Evolutionary conservation across 2,329 filamentous ascomycete species (phyloP).

Genomic region (Penicillium polonicum): DNA sequence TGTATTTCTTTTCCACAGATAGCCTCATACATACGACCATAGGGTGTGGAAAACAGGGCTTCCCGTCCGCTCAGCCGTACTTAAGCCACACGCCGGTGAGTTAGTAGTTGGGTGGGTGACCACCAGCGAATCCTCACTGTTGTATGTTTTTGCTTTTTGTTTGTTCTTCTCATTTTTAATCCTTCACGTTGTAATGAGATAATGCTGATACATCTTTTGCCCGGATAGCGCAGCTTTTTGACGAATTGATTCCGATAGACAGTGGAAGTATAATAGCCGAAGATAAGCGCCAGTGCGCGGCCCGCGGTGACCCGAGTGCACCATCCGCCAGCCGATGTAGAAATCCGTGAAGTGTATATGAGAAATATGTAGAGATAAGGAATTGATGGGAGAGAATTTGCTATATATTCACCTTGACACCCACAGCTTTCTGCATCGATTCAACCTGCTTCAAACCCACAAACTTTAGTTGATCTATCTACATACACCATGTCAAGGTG

Average conservation of each 20-base stretch:
- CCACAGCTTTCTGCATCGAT: background rate
- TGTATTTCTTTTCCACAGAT: background rate
- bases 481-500: conserved; percentile 34
- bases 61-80: background rate
- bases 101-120: too few species aligned
- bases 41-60: background rate
- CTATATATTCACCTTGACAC: background rate
- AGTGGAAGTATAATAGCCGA: background rate
- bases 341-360: background rate
- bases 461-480: background rate
- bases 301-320: conserved; percentile 16
- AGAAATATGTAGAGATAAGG: background rate
- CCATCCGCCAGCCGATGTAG: conserved; percentile 14
- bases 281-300: conserved; percentile 16
- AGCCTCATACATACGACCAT: background rate
- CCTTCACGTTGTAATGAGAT: too few species aligned
- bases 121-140: too few species aligned
- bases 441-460: background rate
- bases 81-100: too few species aligned
- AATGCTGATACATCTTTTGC: too few species aligned
- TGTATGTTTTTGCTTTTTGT: too few species aligned
- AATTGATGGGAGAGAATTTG: background rate
- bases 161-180: too few species aligned
- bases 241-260: background rate
- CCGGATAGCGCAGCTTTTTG: background rate